A percentile compares a stretch with the other conserved stretches of the same genome.
Evolutionary conservation across 2,329 filamentous ascomycete genomes (phyloP).

Genomic region (Periglandula ipomoeae): DNA sequence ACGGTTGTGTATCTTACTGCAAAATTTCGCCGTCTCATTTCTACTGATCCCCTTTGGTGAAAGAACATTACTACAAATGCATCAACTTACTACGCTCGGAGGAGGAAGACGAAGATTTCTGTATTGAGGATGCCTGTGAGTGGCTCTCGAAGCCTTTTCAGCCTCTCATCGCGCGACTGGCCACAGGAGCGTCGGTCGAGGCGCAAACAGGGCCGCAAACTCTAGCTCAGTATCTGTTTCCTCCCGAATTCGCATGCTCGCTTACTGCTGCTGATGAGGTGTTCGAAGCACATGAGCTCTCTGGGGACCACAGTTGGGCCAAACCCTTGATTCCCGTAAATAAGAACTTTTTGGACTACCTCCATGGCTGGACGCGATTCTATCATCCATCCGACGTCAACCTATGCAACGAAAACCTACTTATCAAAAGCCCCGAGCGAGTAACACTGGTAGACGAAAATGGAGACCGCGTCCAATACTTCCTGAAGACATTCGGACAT

Average conservation of each 20-base stretch:
- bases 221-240: neutral
- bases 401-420: neutral
- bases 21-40: constrained; percentile 4
- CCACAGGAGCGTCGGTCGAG: neutral
- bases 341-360: too few species aligned
- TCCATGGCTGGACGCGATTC: too few species aligned
- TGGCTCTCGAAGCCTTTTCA: neutral
- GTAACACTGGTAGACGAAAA: neutral
- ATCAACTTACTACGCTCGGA: neutral
- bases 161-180: neutral
- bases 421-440: neutral
- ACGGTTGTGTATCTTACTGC: neutral
- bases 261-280: neutral
- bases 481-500: neutral
- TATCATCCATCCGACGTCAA: too few species aligned
- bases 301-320: neutral
- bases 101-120: neutral
- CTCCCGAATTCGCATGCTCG: neutral
- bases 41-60: constrained; percentile 1
- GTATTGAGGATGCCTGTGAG: neutral
- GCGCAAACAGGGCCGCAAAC: neutral
- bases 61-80: constrained; percentile 12
- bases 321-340: neutral
- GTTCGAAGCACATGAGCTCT: neutral
- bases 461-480: neutral